A percentile compares a stretch with the other conserved stretches of the same genome.
Conservation (phyloP, 2,329 filamentous ascomycete genomes). For the Penicillium sp. region DNA sequence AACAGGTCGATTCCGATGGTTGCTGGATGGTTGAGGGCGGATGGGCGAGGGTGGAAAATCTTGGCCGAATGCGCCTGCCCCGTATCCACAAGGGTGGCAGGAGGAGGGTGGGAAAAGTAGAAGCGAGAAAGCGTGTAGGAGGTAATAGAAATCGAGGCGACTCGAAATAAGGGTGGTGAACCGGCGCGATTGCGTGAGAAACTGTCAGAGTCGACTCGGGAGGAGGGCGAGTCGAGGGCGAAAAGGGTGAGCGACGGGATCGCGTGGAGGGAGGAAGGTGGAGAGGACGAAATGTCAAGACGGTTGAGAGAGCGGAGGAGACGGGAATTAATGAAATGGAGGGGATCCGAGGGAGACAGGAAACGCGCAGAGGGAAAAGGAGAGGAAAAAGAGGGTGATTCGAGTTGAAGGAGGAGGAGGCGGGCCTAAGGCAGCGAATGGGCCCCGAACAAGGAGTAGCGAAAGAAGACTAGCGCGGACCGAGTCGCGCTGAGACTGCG, state of each 20-base stretch:
- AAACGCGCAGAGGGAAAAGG: slow-evolving; percentile 24
- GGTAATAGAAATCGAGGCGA: slow-evolving; percentile 8
- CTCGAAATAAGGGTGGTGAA: slow-evolving; percentile 6
- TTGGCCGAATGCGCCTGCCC: slow-evolving; percentile 16
- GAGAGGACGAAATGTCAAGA: slow-evolving; percentile 1
- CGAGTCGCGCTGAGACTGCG: slow-evolving; percentile 2
- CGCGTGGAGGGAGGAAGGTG: slow-evolving; percentile 10
- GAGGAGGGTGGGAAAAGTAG: slow-evolving; percentile 6
- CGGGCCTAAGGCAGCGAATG: slow-evolving; percentile 27
- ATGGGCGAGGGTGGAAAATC: slow-evolving; percentile 11
- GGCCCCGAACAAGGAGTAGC: slow-evolving; percentile 15
- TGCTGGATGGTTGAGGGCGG: background rate
- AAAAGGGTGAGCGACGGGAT: slow-evolving; percentile 20
- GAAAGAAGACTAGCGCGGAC: slow-evolving; percentile 20
- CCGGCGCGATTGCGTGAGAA: slow-evolving; percentile 14
- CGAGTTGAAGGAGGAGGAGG: slow-evolving; percentile 25
- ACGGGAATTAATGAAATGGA: slow-evolving; percentile 13
- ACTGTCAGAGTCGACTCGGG: background rate
- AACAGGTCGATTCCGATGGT: background rate
- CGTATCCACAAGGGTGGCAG: slow-evolving; percentile 18
- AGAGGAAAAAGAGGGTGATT: slow-evolving; percentile 25
- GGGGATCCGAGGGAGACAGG: slow-evolving; percentile 13
- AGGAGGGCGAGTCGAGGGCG: slow-evolving; percentile 9
- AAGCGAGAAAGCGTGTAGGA: background rate
- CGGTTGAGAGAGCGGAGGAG: slow-evolving; percentile 5